A percentile compares a stretch with the other conserved stretches of the same genome.
Conservation (phyloP, 106 monocot genomes). For the Acorus gramineus region DNA sequence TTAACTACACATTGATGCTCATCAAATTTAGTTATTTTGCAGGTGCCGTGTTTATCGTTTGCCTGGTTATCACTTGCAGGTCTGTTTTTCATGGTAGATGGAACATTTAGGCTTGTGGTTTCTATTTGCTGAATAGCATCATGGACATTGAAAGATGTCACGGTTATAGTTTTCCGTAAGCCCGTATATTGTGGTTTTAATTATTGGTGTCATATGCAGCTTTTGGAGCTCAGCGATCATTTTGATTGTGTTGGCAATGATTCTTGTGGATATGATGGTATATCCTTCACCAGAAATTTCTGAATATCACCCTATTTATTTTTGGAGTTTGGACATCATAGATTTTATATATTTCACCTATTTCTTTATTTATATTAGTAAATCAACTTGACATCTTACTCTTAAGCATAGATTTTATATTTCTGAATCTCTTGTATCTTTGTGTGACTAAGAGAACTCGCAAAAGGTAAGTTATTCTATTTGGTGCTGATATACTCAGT, state of each 20-base stretch:
- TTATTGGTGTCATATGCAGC: slow-evolving; percentile 28
- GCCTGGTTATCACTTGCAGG: slow-evolving; percentile 76
- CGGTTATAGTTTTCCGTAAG: no score
- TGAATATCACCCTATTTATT: neutral
- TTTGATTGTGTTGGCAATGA: slow-evolving; percentile 79
- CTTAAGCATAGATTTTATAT: no score
- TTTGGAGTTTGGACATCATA: no score
- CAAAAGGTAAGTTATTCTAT: no score
- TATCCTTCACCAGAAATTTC: neutral
- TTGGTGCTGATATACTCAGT: no score
- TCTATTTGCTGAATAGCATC: neutral
- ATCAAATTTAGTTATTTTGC: slow-evolving; percentile 8
- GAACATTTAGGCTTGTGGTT: slow-evolving; percentile 5
- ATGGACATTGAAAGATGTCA: neutral
- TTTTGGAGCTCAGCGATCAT: slow-evolving; percentile 82
- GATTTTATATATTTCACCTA: no score
- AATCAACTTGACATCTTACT: no score
- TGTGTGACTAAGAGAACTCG: no score
- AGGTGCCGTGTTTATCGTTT: slow-evolving; percentile 90
- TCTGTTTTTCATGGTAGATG: slow-evolving; percentile 11
- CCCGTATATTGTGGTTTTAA: no score
- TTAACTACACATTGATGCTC: no score
- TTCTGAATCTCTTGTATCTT: no score
- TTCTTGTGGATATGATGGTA: slow-evolving; percentile 94
- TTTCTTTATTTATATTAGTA: no score